phyloP scores from a whole-genome alignment of 306 rosid genomes.

The Sicyos edulis region DNA sequence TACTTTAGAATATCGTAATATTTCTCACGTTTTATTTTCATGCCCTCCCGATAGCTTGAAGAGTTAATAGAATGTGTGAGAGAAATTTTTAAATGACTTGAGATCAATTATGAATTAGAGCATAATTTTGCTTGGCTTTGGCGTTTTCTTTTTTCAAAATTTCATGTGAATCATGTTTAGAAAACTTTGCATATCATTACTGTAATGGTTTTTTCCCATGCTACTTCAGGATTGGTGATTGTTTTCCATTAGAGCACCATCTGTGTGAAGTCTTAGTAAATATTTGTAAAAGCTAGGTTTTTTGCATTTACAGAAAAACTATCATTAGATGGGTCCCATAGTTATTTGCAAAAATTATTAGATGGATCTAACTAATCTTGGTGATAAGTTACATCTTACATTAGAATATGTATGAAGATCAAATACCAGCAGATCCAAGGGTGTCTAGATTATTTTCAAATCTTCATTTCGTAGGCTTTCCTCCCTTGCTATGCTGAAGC shows the following conservation, averaged over 20 bases:
- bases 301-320: too few relatives aligned
- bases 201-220: slow-evolving; percentile 7
- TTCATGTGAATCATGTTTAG: not conserved
- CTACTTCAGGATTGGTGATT: not conserved
- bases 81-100: not conserved
- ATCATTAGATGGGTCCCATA: too few relatives aligned
- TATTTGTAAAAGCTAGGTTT: too few relatives aligned
- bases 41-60: not conserved
- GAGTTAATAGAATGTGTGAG: not conserved
- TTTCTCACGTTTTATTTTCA: not conserved
- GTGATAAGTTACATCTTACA: too few relatives aligned
- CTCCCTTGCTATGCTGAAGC: too few relatives aligned
- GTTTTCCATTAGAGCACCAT: not conserved
- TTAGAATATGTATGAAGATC: too few relatives aligned
- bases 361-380: too few relatives aligned
- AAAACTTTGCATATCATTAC: not conserved
- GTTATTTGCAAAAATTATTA: too few relatives aligned
- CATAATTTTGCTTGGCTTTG: not conserved
- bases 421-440: too few relatives aligned
- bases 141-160: not conserved
- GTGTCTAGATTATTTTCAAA: too few relatives aligned
- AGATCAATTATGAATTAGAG: not conserved
- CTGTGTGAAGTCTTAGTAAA: not conserved
- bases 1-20: not conserved
- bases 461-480: too few relatives aligned